Base-by-base conservation (phyloP, 192 early-diverging fungal species). In the Rhizoclosmatium sp. region DNA sequence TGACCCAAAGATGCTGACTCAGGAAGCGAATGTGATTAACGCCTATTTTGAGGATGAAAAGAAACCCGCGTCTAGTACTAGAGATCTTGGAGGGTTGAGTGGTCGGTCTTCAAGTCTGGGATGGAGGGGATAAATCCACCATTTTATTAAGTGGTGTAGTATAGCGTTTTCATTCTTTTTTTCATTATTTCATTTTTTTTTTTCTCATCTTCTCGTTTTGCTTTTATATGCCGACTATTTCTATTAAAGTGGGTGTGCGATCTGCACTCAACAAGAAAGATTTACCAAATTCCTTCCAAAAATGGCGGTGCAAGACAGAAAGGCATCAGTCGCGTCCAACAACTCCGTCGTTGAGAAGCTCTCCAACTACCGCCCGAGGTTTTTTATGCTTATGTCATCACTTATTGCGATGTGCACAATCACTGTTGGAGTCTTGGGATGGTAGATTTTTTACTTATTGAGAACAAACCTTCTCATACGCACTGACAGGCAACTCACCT, bases 31-130 rank as follows among this genome's bases (percentile, higher is more conserved):
- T 40, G 19, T 47, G 4, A 75, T 75, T 46, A 75, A 75, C 46
- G 41, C 59, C 1, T 62, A 59, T 49, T 75, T 75, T 45, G 72
- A 75, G 42, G 72, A 75, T 10, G 72, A 75, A 31, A 31, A 31
- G 31, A 31, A 31, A 31, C 31, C 31, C 31, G 31, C 31, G 31
- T 31, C 31, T 31, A 31, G 31, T 31, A 31, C 31, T 31, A 31
- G 31, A 31, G 31, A 31, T 48, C 14, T 39, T 14, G 40, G 68
- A 10, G 14, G 19, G 21, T 16, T 69, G 4, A 19, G n/a, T 14
- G 68, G 68, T 39, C 39, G 68, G n/a, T 47, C 44, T 21, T 69
- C 68, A 10, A 69, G 68, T 69, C 46, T 69, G 19, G 68, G 68
- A 39, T 69, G 68, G 68, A 69, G 68, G 68, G 14, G 56, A 31